Evolutionary conservation across 2,329 filamentous ascomycete species (phyloP).

Genomic region (Ceratocystis harringtonii): DNA sequence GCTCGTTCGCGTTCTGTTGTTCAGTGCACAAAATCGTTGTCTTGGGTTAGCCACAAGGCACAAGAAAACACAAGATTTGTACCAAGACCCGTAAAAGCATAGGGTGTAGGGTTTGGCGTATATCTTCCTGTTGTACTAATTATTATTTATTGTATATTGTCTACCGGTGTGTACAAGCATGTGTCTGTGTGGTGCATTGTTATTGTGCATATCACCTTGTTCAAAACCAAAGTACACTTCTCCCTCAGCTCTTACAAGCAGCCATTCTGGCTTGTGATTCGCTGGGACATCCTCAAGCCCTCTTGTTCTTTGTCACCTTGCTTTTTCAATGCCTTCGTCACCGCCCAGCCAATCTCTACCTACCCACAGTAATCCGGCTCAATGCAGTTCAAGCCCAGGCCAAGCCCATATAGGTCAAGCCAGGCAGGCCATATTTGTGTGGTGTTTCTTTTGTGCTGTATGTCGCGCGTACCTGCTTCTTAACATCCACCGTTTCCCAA

Average conservation of each 20-base stretch:
- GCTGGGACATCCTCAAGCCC: background rate
- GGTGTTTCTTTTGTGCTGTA: background rate
- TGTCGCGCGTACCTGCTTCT: conserved; percentile 7
- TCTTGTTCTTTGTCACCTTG: background rate
- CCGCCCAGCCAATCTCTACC: background rate
- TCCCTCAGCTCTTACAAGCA: background rate
- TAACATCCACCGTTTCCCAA: background rate
- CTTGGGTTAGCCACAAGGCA: background rate
- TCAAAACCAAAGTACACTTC: background rate
- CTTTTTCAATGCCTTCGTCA: background rate
- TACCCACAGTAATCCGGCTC: too few species aligned
- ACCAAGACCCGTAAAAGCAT: background rate
- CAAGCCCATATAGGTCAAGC: too few species aligned
- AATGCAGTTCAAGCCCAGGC: too few species aligned
- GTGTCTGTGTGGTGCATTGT: background rate
- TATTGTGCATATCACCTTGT: background rate
- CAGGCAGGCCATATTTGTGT: background rate
- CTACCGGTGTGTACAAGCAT: background rate
- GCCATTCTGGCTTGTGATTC: background rate
- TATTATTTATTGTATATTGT: background rate
- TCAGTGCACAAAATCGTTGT: background rate
- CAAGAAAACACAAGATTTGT: background rate
- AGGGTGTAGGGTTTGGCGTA: background rate
- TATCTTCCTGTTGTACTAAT: background rate
- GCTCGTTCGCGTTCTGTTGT: background rate